Evolutionary conservation across 192 early-diverging fungal species (phyloP), one percentile per base, ranked within the genome.

Genomic region (Coemansia sp.): DNA sequence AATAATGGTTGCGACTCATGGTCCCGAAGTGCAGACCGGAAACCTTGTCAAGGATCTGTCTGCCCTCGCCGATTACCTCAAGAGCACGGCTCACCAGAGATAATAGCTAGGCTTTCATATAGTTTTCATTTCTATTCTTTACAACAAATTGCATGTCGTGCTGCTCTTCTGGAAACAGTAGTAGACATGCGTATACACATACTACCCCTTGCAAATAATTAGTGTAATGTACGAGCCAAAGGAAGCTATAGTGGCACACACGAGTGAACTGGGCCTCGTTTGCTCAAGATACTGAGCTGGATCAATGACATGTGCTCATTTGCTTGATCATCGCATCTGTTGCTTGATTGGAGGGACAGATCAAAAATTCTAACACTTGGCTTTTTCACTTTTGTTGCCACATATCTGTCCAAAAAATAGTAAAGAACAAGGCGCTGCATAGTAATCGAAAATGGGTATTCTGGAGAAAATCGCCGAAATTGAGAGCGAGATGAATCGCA

Each of bases 401-500:
- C 32, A 35, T 35, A 35, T 35, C 32, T 35, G 32, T 35, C 32
- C 32, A 35, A 35, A 35, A 35, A 35, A 35, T 35, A 35, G 32
- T 7, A 35, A 35, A 35, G 32, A 35, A 35, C 32, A 35, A 35
- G 8, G 32, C 41, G 41, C 11, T 45, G 41, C 41, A 45, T 12
- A 12, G 15, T 45, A 45, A 45, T n/a, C 41, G 15, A 67, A 35
- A 45, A 91, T 92, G 92, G 92, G 92, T 64, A 91, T 92, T 60
- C 65, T 92, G 19, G 93, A 95, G 78, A 93, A 92, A 82, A 95
- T 95, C 69, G 82, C 85, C 24, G 93, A 93, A 72, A 94, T 95
- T 69, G 92, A 94, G 79, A 84, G 71, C 60, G 93, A 95, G 85
- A 94, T 97, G 74, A 84, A 73, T 54, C 88, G 93, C 67, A 98